Base-by-base conservation (phyloP, 192 early-diverging fungal genomes). In the Rhizoclosmatium sp. region DNA sequence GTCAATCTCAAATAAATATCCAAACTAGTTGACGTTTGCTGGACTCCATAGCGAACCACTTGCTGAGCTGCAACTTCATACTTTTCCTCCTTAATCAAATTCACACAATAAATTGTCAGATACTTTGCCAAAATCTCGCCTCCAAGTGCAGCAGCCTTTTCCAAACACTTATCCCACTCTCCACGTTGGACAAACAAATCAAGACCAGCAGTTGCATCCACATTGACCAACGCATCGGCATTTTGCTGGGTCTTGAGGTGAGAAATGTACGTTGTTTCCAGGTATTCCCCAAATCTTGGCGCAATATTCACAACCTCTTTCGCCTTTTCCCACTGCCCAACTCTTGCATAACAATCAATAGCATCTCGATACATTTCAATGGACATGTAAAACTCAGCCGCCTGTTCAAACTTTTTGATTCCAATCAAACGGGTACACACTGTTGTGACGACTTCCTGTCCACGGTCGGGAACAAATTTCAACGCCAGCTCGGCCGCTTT, bases 101-200 rank as follows among this genome's bases (percentile, higher is more conserved):
- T 64, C 10, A 71, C 80, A 59, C 56, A 49, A 73, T 78, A 91
- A 2, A 71, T 64, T 41, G 81, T 64, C 12, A 90, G 75, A 73
- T 90, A 90, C 76, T 89, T 89, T 71, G 81, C 62, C 21, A 91
- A 59, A 14, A 86, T 66, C 1, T 85, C 88, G 7, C 69, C 46
- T 12, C 87, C 80, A 75, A 85, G 78, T 39, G 44, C 23, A 21
- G 84, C 42, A 0, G 90, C 89, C 16, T 77, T 87, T 39, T 89
- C 89, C 39, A 92, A 69, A 76, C 90, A 92, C 68, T 86, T 86
- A 44, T 91, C 90, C 90, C 90, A 92, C 16, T 92, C 85, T 5
- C 89, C 90, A 39, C 80, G 69, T 61, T 90, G 85, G 2, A 85
- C 87, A 65, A 81, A 89, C 70, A 90, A 68, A 69, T 92, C 88